Evolutionary conservation across 768 basidiomycete species (phyloP).

Genomic region (Pisolithus orientalis): DNA sequence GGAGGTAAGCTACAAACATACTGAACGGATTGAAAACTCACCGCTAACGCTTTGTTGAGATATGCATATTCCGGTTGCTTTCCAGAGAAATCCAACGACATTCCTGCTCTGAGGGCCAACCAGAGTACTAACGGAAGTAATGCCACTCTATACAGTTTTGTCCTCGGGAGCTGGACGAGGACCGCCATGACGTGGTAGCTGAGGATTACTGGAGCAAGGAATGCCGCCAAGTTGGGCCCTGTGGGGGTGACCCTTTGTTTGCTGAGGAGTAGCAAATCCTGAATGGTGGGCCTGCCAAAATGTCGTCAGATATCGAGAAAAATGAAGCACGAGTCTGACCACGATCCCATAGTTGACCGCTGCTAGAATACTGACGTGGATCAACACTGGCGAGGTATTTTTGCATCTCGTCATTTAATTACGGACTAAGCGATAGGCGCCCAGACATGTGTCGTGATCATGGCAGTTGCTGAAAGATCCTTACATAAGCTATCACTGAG

Average conservation of each 20-base stretch:
- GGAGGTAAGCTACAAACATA: slow-evolving; percentile 1
- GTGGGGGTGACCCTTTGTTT: not conserved
- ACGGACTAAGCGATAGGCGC: too few relatives aligned
- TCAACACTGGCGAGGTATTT: too few relatives aligned
- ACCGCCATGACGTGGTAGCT: not conserved
- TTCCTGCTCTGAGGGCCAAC: slow-evolving; percentile 32
- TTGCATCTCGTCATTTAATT: too few relatives aligned
- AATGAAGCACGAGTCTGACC: too few relatives aligned
- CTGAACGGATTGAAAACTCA: not conserved
- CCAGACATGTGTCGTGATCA: too few relatives aligned
- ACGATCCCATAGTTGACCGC: too few relatives aligned
- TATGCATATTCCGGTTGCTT: not conserved
- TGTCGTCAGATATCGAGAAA: too few relatives aligned
- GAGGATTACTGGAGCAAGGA: not conserved
- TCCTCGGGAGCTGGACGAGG: not conserved
- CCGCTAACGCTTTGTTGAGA: slow-evolving; percentile 5
- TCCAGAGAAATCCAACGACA: slow-evolving; percentile 2
- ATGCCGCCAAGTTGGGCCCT: not conserved
- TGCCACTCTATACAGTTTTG: slow-evolving; percentile 28
- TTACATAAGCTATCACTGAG: too few relatives aligned
- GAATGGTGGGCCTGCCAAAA: not conserved
- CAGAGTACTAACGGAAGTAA: slow-evolving; percentile 42
- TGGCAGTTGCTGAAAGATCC: too few relatives aligned
- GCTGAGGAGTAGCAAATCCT: not conserved
- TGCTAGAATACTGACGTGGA: too few relatives aligned